Percentiles rank a stretch among this genome's conserved stretches.
Conservation (phyloP, 1,139 yeast genomes). For the Scheffersomyces parashehatae region DNA sequence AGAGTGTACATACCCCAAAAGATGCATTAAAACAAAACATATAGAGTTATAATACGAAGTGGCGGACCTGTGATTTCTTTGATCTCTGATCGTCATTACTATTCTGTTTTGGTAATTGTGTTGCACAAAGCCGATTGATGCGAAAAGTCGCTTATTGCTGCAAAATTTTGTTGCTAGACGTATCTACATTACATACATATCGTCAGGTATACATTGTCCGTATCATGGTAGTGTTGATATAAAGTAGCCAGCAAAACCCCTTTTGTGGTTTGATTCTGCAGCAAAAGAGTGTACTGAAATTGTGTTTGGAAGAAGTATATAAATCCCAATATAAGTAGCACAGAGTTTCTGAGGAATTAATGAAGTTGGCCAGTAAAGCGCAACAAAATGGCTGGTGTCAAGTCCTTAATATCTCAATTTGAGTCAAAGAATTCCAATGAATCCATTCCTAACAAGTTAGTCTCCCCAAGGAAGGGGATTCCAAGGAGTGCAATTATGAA, state of each 20-base stretch:
- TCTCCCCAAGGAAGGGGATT: not conserved
- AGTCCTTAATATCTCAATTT: conserved; percentile 8
- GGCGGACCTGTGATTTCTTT: too few species aligned
- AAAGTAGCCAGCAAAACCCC: not conserved
- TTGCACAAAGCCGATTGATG: not conserved
- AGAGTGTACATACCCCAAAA: too few species aligned
- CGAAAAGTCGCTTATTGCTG: not conserved
- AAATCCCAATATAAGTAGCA: too few species aligned
- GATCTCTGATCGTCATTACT: too few species aligned
- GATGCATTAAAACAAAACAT: too few species aligned
- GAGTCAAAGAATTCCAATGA: conserved; percentile 3
- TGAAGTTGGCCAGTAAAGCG: not conserved
- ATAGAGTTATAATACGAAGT: too few species aligned
- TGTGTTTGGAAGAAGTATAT: too few species aligned
- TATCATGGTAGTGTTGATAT: not conserved
- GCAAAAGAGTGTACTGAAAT: too few species aligned
- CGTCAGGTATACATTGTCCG: not conserved
- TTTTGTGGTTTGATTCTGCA: not conserved
- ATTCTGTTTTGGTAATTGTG: not conserved
- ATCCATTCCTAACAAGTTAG: conserved; percentile 1
- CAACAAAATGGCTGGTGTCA: conserved; percentile 6
- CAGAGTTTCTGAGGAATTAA: too few species aligned
- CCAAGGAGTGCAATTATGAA: not conserved
- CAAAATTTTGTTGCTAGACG: not conserved
- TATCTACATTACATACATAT: too few species aligned